Evolutionary conservation across 2,329 filamentous ascomycete species (phyloP).

Genomic region (Lasiodiplodia hormozganensis): DNA sequence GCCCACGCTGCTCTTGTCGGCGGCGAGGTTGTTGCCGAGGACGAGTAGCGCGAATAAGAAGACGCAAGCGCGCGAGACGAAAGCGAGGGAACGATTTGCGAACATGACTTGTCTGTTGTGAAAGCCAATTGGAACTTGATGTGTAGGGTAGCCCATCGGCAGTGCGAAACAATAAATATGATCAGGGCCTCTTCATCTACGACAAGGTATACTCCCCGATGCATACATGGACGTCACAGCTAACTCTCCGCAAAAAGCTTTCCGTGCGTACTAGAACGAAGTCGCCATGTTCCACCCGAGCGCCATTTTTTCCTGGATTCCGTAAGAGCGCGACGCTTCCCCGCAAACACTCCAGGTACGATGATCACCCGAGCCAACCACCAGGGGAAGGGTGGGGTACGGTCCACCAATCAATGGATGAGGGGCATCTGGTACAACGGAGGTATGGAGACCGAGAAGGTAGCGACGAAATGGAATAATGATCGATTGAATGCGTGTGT

Average conservation of each 20-base stretch:
- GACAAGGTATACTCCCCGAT: neutral
- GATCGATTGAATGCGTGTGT: neutral
- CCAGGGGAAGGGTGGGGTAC: neutral
- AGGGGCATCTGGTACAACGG: neutral
- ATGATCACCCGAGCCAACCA: constrained; percentile 22
- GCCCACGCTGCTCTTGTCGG: neutral
- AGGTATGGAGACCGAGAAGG: neutral
- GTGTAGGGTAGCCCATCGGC: neutral
- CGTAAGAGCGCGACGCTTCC: constrained; percentile 11
- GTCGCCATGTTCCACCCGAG: neutral
- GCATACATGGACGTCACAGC: neutral
- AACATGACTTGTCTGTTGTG: neutral
- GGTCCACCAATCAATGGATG: constrained; percentile 5
- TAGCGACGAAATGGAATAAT: neutral
- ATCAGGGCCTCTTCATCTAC: neutral
- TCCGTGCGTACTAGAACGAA: neutral
- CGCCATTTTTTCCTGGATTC: neutral
- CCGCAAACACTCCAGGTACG: constrained; percentile 16
- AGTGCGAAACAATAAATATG: neutral
- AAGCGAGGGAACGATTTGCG: neutral
- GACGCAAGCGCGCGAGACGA: constrained; percentile 2
- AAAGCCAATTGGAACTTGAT: neutral
- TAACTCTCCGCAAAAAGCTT: neutral
- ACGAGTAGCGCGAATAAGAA: constrained; percentile 2
- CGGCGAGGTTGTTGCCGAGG: neutral